phyloP scores from a whole-genome alignment of 148 eudicot genomes.

The Rhododendron molle region DNA sequence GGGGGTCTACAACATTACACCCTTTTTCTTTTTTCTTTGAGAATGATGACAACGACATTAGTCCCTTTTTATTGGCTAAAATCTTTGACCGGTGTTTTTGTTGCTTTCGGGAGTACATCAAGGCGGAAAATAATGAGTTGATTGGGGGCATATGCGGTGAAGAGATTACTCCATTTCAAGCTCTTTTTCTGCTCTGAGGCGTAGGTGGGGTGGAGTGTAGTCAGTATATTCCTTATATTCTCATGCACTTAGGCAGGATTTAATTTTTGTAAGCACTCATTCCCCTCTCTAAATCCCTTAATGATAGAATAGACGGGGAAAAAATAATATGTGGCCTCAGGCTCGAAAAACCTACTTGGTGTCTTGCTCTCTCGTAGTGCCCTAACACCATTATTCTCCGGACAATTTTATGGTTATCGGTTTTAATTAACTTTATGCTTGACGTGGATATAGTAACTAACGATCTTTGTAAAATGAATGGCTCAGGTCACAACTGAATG shows the following conservation, averaged over 20 bases:
- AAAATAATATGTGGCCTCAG: too few relatives aligned
- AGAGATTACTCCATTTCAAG: not conserved
- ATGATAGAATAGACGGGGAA: too few relatives aligned
- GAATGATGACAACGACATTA: not conserved
- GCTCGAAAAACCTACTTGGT: too few relatives aligned
- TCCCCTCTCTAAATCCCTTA: rapidly evolving
- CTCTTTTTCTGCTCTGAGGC: not conserved
- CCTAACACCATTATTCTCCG: too few relatives aligned
- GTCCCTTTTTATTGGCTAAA: not conserved
- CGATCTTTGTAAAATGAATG: too few relatives aligned
- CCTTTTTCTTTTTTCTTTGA: not conserved
- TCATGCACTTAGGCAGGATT: rapidly evolving
- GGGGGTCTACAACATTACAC: not conserved
- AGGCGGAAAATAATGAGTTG: not conserved
- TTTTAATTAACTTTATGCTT: too few relatives aligned
- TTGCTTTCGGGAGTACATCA: not conserved
- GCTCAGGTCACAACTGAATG: too few relatives aligned
- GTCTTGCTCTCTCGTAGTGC: too few relatives aligned
- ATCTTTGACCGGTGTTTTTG: not conserved
- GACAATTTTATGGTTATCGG: too few relatives aligned
- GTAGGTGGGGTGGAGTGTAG: too few relatives aligned
- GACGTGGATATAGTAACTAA: too few relatives aligned
- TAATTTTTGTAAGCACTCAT: too few relatives aligned
- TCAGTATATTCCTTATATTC: rapidly evolving
- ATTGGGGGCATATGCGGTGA: not conserved